phyloP scores from a whole-genome alignment of 2,329 filamentous ascomycete species.

The Paraconiothyrium brasiliense region DNA sequence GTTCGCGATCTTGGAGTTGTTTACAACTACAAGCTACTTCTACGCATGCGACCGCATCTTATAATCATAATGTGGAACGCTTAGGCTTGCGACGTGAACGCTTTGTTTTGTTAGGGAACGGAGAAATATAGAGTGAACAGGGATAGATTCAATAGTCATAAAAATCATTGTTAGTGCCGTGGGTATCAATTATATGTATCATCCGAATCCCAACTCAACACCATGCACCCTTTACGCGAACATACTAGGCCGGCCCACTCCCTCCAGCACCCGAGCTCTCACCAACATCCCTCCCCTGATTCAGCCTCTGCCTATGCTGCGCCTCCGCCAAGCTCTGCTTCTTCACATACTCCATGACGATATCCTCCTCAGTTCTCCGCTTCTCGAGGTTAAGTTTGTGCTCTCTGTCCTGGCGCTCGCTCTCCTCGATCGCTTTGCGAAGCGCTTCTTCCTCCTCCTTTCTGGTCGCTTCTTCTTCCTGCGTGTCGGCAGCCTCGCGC shows the following conservation, averaged over 20 bases:
- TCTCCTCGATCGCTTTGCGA: slow-evolving; percentile 39
- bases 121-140: no score
- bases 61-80: no score
- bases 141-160: background rate
- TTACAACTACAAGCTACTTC: no score
- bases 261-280: slow-evolving; percentile 24
- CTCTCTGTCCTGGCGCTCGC: slow-evolving; percentile 41
- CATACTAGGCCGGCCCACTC: slow-evolving; percentile 10
- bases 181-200: background rate
- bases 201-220: background rate
- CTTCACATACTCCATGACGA: slow-evolving; percentile 79
- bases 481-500: slow-evolving; percentile 20
- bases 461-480: slow-evolving; percentile 24
- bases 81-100: no score
- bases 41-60: no score
- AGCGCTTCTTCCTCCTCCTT: slow-evolving; percentile 36
- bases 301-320: slow-evolving; percentile 29
- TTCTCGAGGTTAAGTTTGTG: slow-evolving; percentile 53
- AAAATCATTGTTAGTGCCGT: background rate
- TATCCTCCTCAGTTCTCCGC: slow-evolving; percentile 71
- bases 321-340: slow-evolving; percentile 77
- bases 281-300: slow-evolving; percentile 21
- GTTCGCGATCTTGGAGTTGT: no score
- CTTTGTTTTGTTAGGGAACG: no score
- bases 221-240: background rate